Base-by-base conservation (phyloP, 1,139 yeast species). In the Yamadazyma taylorii region DNA sequence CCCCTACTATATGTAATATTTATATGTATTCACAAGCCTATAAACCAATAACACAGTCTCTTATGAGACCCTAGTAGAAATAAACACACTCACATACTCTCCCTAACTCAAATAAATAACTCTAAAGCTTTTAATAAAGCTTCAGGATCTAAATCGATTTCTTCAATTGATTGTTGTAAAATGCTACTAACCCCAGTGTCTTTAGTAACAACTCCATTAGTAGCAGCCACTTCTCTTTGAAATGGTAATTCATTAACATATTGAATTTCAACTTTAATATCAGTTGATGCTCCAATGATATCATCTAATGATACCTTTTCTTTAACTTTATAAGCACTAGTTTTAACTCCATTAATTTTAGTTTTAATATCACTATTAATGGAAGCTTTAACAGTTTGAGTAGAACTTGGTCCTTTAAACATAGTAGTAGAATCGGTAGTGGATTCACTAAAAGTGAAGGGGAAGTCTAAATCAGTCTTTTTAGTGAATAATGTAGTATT, bases 181-280 rank as follows among this genome's bases (percentile, higher is more conserved):
- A 24, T 22, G 32, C 30, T n/a, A n/a, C n/a, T n/a, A 22, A 31
- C 27, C 23, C 28, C 35, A 17, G 42, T 37, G 28, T 45, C 47
- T 30, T 47, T 42, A 19, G 41, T 40, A 24, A 47, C 39, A 29
- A 70, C 74, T 30, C 75, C 76, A 43, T 53, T 73, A 19, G 74
- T 77, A 37, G 63, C 73, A 43, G 79, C 80, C 44, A 76, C 72
- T 33, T 77, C 81, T 66, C 71, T 79, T 17, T 42, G 29, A 36
- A 39, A 46, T 29, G 42, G 41, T 11, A 34, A 16, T 24, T 35
- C 37, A 32, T 36, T 39, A 13, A 29, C 36, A 14, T 28, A 34
- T 33, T 38, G 28, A 26, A 41, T 35, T 27, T 42, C 12, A 19
- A 41, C 48, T 24, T 45, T 39, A 28, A 50, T 38, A 24, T 46